phyloP scores from a whole-genome alignment of 2,329 filamentous ascomycete species.

The Bipolaris zeicola region DNA sequence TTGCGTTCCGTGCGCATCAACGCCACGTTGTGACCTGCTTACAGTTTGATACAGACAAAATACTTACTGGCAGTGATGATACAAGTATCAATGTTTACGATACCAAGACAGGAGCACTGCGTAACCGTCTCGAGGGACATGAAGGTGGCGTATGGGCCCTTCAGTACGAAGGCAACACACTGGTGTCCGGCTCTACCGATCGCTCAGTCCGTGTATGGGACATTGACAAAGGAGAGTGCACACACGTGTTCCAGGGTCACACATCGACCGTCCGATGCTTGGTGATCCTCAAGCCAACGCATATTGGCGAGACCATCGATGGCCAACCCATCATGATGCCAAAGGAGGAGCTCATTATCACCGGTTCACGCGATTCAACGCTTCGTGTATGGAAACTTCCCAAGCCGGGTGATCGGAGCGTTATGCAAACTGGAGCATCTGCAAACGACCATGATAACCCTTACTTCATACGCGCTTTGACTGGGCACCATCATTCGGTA shows the following conservation, averaged over 20 bases:
- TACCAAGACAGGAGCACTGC: conserved; percentile 87
- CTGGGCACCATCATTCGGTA: conserved; percentile 90
- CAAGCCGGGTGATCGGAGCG: conserved; percentile 73
- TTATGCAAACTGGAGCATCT: conserved; percentile 79
- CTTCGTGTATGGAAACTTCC: conserved; percentile 94
- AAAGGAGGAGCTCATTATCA: conserved; percentile 94
- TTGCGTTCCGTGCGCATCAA: conserved; percentile 95
- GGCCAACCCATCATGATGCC: conserved; percentile 86
- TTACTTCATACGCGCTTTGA: conserved; percentile 87
- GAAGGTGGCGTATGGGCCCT: conserved; percentile 98
- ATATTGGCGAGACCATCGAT: conserved; percentile 72
- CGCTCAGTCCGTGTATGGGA: conserved; percentile 99
- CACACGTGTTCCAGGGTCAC: conserved; percentile 95
- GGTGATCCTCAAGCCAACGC: conserved; percentile 87
- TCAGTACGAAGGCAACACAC: conserved; percentile 91
- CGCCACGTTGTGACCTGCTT: conserved; percentile 96
- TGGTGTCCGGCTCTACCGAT: conserved; percentile 96
- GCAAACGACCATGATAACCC: conserved; percentile 81
- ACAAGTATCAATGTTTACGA: conserved; percentile 98
- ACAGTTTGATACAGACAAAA: conserved; percentile 97
- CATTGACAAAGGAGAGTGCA: conserved; percentile 88
- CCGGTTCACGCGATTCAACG: conserved; percentile 92
- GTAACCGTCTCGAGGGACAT: conserved; percentile 85
- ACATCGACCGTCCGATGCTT: conserved; percentile 96
- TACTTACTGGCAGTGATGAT: conserved; percentile 95